phyloP scores from a whole-genome alignment of 2,329 filamentous ascomycete species.

The Aspergillus neotritici region DNA sequence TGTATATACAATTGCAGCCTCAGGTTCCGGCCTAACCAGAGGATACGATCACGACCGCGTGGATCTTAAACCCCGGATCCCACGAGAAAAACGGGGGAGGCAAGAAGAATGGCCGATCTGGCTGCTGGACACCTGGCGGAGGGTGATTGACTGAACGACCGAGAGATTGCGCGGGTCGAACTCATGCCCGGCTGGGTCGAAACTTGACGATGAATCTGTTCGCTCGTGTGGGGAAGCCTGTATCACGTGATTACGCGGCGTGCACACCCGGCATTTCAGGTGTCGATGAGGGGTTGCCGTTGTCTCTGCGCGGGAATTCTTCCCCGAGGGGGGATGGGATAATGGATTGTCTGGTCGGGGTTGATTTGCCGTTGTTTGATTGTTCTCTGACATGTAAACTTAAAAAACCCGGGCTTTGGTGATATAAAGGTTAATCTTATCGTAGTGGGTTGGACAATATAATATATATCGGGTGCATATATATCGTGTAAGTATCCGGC shows the following conservation, averaged over 20 bases:
- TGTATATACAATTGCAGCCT: too few relatives aligned
- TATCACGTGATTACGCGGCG: slow-evolving; percentile 27
- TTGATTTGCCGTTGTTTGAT: too few relatives aligned
- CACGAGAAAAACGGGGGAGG: slow-evolving; percentile 7
- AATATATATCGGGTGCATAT: too few relatives aligned
- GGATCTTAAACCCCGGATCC: slow-evolving; percentile 5
- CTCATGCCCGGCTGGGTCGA: slow-evolving; percentile 5
- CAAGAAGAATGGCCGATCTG: slow-evolving; percentile 4
- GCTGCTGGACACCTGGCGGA: slow-evolving; percentile 1
- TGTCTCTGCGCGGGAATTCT: too few relatives aligned
- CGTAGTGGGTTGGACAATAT: too few relatives aligned
- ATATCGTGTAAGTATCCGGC: too few relatives aligned
- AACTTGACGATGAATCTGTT: not conserved
- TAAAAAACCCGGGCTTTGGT: not conserved
- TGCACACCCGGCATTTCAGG: slow-evolving; percentile 12
- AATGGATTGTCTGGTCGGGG: too few relatives aligned
- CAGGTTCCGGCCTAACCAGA: too few relatives aligned
- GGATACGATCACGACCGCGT: not conserved
- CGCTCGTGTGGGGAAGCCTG: slow-evolving; percentile 11
- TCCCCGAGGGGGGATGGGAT: too few relatives aligned
- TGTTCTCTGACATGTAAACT: too few relatives aligned
- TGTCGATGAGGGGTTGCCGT: not conserved
- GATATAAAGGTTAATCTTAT: too few relatives aligned
- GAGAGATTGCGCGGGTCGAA: slow-evolving; percentile 2
- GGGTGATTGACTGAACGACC: slow-evolving; percentile 3